A percentile compares a stretch with the other conserved stretches of the same genome.
phyloP scores from a whole-genome alignment of 129 eudicot genomes.

The Saposhnikovia divaricata region DNA sequence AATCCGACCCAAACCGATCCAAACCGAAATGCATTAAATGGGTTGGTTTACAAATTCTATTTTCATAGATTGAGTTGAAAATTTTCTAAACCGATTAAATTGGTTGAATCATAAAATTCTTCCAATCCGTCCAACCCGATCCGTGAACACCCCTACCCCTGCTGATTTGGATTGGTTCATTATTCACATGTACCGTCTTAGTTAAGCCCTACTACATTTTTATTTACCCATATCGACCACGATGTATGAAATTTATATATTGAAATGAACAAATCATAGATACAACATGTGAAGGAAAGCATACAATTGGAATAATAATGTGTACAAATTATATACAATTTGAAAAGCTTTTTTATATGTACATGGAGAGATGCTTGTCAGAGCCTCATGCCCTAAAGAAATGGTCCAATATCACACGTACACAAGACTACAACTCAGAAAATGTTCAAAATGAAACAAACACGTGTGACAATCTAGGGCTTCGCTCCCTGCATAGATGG shows the following conservation, averaged over 20 bases:
- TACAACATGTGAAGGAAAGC: not conserved
- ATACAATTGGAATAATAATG: not conserved
- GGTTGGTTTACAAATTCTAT: no score
- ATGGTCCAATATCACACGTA: constrained; percentile 22
- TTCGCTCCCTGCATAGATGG: constrained; percentile 27
- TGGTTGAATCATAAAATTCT: no score
- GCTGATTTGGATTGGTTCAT: not conserved
- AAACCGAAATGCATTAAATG: no score
- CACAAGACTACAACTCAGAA: not conserved
- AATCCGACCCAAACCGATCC: no score
- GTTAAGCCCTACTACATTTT: no score
- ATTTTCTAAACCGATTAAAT: no score
- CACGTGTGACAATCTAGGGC: constrained; percentile 17
- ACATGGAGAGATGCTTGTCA: not conserved
- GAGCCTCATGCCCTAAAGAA: not conserved
- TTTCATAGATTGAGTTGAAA: no score
- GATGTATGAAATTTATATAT: not conserved
- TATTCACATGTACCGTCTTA: no score
- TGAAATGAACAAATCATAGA: not conserved
- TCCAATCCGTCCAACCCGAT: no score
- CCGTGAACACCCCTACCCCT: no score
- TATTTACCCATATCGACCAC: no score
- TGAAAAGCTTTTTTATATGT: no score
- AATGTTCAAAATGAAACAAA: not conserved
- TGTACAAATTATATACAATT: not conserved